Evolutionary conservation across 179 eudicot species (phyloP), one percentile per base, ranked within the genome.

Genomic region (Dionaea muscipula): DNA sequence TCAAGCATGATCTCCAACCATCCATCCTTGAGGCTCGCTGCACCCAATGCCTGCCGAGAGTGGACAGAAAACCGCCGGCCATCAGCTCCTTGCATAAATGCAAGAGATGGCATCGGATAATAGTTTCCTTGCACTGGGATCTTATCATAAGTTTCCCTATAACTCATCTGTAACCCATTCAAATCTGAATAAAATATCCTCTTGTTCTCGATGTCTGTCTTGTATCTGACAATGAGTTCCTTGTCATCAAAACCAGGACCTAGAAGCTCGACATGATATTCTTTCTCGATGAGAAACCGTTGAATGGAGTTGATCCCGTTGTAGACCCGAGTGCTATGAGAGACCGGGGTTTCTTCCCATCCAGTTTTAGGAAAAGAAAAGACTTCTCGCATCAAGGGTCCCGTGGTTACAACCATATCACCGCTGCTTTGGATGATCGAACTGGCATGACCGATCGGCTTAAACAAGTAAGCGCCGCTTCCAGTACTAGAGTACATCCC

Each of bases 101-200:
- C 96, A 23, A 88, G 86, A 41, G 99, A 81, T 27, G 96, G 99
- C 95, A 93, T 88, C 8, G 99, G 99, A 38, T 88, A 93, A 60
- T 88, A 93, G 71, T 93, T 93, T 57, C 99, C 99, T 63, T 93
- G 99, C 44, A 79, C 62, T 21, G 99, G 99, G 38, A 93, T 84
- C 74, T 93, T 93, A 59, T 88, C 85, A 50, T 84, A 93, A 9
- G 93, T 84, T 58, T 93, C 96, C 62, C 99, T 69, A 25, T 95
- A 77, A 75, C 99, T 93, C 96, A 81, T 88, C 46, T 93, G 99
- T 59, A 88, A 93, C 13, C 99, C 99, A 59, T 93, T 93, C 51
- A 88, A 66, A 76, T 93, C 99, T 17, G 99, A 75, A 57, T 75
- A 88, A 61, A 85, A 93, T 39, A 83, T 53, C 75, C 75, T 72